Evolutionary conservation across 2,329 filamentous ascomycete species (phyloP), one percentile per base, ranked within the genome.

Genomic region (Phialophora tarda): DNA sequence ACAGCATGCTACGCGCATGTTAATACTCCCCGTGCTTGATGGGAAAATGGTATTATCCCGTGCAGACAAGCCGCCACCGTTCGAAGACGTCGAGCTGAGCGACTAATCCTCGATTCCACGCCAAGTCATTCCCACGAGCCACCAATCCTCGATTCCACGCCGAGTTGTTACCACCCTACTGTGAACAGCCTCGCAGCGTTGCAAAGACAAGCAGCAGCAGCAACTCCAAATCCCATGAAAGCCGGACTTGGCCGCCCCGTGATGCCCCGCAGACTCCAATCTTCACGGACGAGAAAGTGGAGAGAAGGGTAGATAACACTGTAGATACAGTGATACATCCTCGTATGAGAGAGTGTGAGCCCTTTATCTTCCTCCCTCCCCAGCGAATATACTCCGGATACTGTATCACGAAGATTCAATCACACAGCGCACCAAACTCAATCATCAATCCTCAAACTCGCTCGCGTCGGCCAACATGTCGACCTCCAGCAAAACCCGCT

Each of bases 401-500:
- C 6, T 34, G n/a, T 44, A 21, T 17, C 6, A 44, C 38, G 17
- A 17, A 3, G 38, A 8, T 2, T 8, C 14, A n/a, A n/a, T 14
- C 48, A 17, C 21, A 28, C 3, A 3, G 11, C 14, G 17, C 17
- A 8, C 17, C 17, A 21, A 17, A 6, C 5, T 47, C 44, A 2
- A 24, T 4, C 10, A 4, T 2, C 21, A 26, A 12, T 6, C 11
- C 7, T 26, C 23, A 28, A 14, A 12, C 14, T 51, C 21, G n/a
- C 24, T 55, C 53, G 24, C 28, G n/a, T 17, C 21, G 7, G 17
- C 48, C 14, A 53, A 53, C 12, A 51, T 51, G 30, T 30, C 59
- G 23, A 51, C 47, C 30, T 41, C 59, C 10, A 26, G 28, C 32
- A 54, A 61, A n/a, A 61, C 8, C 4, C 60, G 23, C 50, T 62